phyloP scores from a whole-genome alignment of 352 stramenopile species.

The Globisporangium rhizosaccharum region DNA sequence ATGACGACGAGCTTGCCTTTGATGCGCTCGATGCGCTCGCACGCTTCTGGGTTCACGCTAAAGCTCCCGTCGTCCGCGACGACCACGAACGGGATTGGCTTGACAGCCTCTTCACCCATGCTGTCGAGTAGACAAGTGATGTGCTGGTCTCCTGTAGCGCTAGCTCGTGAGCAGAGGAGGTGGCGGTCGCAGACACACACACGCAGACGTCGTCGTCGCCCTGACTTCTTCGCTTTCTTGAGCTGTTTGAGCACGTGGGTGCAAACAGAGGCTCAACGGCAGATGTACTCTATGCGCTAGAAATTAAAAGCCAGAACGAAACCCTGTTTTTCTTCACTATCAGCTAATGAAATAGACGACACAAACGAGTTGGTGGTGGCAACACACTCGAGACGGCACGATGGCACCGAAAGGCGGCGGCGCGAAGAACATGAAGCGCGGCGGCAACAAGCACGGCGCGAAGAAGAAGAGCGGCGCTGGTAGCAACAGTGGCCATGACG shows the following conservation, averaged over 20 bases:
- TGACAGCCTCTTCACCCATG: slow-evolving; percentile 35
- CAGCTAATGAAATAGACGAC: background rate
- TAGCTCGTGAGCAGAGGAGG: too few relatives aligned
- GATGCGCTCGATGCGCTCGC: slow-evolving; percentile 58
- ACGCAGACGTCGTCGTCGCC: too few relatives aligned
- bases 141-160: background rate
- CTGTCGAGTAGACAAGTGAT: background rate
- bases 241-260: too few relatives aligned
- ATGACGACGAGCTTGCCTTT: slow-evolving; percentile 82
- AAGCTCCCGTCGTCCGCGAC: slow-evolving; percentile 78
- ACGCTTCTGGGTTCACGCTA: slow-evolving; percentile 71
- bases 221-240: too few relatives aligned
- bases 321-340: background rate
- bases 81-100: slow-evolving; percentile 74
- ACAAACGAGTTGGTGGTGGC: background rate
- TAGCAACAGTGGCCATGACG: slow-evolving; percentile 11
- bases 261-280: too few relatives aligned
- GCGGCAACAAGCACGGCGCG: slow-evolving; percentile 18
- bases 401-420: background rate
- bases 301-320: too few relatives aligned
- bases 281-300: too few relatives aligned
- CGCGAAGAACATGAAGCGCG: slow-evolving; percentile 14
- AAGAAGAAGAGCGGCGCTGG: slow-evolving; percentile 27
- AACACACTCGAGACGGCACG: background rate
- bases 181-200: too few relatives aligned